Evolutionary conservation across 768 basidiomycete genomes (phyloP), one percentile per base, ranked within the genome.

Genomic region (Chalciporus pseudorubinellus): DNA sequence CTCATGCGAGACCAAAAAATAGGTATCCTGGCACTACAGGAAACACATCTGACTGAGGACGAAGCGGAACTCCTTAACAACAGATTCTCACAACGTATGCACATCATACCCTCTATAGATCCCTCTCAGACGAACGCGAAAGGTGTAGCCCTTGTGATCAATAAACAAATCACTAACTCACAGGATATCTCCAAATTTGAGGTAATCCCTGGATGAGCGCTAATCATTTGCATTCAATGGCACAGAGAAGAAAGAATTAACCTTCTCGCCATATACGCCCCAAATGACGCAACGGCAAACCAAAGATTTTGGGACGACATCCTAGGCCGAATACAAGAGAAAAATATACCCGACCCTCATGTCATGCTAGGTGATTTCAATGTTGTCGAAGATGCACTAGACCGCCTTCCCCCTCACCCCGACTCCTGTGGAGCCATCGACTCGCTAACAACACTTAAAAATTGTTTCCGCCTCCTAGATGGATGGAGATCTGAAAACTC

Each of bases 181-280:
- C 29, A 22, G 62, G 3, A 60, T 60, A 6, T 48, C 53, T 4
- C 40, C 12, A 2, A 11, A 44, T 3, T 14, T 39, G 40, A 33
- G 20, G 1, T 73, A 20, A 48, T 69, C 0, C 67, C 61, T 13
- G 71, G 70, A 2, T 49, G 67, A 46, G 72, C 65, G 6, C 12
- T 66, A 7, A 14, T 58, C 1, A n/a, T 61, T 1, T 29, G 46
- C 39, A 49, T 57, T 0, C 40, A 44, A 11, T 63, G 65, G 65
- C 56, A 64, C 18, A 44, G 56, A 2, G 44, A 49, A 1, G 29
- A 49, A 21, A 57, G 19, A 24, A 18, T 73, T 2, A 50, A 40
- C 6, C 50, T 74, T 0, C 59, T 74, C 6, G 66, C 51, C 7
- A 50, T 74, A 3, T 74, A 74, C 46, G 68, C 72, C 2, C 74